phyloP scores from a whole-genome alignment of 805 yeast genomes.

The Suhomyces faveliae region DNA sequence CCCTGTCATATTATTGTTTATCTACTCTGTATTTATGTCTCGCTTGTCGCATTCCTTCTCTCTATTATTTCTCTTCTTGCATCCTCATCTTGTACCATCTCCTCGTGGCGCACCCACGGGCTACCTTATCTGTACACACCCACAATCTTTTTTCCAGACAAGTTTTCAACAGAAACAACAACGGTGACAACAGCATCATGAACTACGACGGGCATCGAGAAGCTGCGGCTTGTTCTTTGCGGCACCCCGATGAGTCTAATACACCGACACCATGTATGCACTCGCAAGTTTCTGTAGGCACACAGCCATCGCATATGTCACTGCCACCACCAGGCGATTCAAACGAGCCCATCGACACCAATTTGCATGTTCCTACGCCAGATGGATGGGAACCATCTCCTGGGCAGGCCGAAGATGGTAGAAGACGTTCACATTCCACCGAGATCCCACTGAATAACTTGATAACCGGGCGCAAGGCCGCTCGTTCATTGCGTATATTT shows the following conservation, averaged over 20 bases:
- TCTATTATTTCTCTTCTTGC: background rate
- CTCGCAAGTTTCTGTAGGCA: background rate
- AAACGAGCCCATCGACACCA: background rate
- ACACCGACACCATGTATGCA: background rate
- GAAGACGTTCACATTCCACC: background rate
- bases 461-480: slow-evolving; percentile 56
- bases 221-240: background rate
- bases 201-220: background rate
- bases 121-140: background rate
- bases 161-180: background rate
- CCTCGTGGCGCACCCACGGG: slow-evolving; percentile 1
- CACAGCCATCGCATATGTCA: background rate
- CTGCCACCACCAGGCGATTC: background rate
- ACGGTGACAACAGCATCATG: background rate
- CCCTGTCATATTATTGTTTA: too few relatives aligned
- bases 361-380: background rate
- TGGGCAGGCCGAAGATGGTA: background rate
- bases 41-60: background rate
- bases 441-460: slow-evolving; percentile 9
- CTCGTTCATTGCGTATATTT: slow-evolving; percentile 54
- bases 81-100: background rate
- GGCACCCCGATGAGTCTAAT: background rate
- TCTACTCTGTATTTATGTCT: background rate
- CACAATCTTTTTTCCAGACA: background rate
- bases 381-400: background rate